phyloP scores from a whole-genome alignment of 257 asterid genomes.

The Plantago ovata region DNA sequence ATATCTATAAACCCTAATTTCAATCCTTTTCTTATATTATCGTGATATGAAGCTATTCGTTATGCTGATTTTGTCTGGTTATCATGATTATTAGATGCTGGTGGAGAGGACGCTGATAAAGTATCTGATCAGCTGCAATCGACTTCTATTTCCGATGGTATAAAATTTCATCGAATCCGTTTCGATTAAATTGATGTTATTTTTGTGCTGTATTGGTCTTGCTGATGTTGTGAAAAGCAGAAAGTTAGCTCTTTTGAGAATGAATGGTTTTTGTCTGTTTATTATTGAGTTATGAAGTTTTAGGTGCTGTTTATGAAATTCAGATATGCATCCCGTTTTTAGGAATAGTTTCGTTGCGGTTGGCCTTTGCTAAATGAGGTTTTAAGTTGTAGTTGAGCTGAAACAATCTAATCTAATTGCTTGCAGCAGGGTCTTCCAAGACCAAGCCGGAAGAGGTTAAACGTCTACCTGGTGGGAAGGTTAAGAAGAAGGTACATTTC shows the following conservation, averaged over 20 bases:
- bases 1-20: constrained; percentile 21
- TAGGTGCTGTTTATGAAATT: too few species aligned
- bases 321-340: too few species aligned
- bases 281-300: too few species aligned
- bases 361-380: too few species aligned
- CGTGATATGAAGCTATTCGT: not conserved
- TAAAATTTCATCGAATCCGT: too few species aligned
- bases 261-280: too few species aligned
- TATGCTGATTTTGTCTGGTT: not conserved
- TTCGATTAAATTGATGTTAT: not conserved
- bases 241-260: too few species aligned
- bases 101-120: constrained; percentile 56
- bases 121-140: constrained; percentile 77
- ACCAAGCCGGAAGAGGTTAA: constrained; percentile 83
- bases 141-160: constrained; percentile 74
- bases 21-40: too few species aligned
- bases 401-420: constrained; percentile 13
- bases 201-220: not conserved
- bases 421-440: constrained; percentile 71
- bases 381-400: too few species aligned
- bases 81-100: constrained; percentile 47
- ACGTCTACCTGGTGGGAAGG: constrained; percentile 97
- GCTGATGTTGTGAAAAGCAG: not conserved
- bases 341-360: too few species aligned
- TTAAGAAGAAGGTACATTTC: constrained; percentile 73